Base-by-base conservation (phyloP, 305 asterid species). In the Fraxinus platypoda region DNA sequence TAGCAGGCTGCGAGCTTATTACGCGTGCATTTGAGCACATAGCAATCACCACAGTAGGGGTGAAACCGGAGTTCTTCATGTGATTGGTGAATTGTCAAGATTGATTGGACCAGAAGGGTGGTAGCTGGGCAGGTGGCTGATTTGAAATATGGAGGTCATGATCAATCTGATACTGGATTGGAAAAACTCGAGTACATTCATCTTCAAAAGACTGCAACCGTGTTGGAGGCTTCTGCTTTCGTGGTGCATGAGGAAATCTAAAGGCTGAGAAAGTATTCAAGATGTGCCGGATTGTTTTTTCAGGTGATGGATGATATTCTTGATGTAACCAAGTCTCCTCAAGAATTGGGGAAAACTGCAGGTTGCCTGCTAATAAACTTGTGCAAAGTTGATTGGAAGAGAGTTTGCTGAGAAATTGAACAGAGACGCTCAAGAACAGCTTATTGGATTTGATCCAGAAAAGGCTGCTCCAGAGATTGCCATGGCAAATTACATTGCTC, bases 151-250 rank as follows among this genome's bases (percentile, higher is more conserved):
- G 81, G 87, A 4, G 43, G 83, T 80, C 9, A 41, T 9, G 72
- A 54, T 19, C 6, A 37, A 33, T 35, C 49, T 7, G 23, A 23
- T 15, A 79, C 74, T 1, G 79, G 86, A 25, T 19, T 84, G 66
- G 87, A 87, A 76, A 62, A 85, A 41, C n/a, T 62, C n/a, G 85
- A 87, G 85, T 85, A 33, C 78, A 85, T 87, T 31, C 90, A 85
- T 71, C 66, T 85, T 46, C 88, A 87, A 30, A 87, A 87, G 68
- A 87, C 90, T 21, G 88, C 85, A 38, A 82, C 75, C 37, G 41
- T 81, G 52, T 34, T 87, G 70, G 90, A 85, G 77, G 90, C 87
- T 19, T 68, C 88, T 30, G 82, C 74, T 11, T 84, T 87, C 25
- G 74, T 71, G 88, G 90, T n/a, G 88, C 90, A 6, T 38, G 86